phyloP scores from a whole-genome alignment of 1,284 basidiomycete genomes.

The Tilletia setariae region DNA sequence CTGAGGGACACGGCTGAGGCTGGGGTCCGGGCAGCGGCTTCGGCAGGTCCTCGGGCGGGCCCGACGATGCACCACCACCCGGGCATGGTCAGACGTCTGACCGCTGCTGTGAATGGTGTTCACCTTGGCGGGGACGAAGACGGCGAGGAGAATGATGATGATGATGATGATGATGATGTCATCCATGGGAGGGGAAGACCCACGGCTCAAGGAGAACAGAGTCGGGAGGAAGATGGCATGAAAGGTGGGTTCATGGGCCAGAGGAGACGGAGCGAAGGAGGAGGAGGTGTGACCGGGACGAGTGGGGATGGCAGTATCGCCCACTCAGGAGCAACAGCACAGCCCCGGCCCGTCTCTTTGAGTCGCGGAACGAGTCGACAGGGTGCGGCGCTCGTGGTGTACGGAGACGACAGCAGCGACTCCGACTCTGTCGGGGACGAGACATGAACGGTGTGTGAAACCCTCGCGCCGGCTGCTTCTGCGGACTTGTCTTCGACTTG shows the following conservation, averaged over 20 bases:
- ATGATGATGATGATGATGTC: not conserved
- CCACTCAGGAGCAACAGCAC: not conserved
- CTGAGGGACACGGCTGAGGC: slow-evolving; percentile 8
- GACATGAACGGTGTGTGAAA: not conserved
- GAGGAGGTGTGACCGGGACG: not conserved
- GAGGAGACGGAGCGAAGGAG: not conserved
- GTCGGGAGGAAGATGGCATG: not conserved
- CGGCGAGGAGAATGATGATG: not conserved
- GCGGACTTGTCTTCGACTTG: too few relatives aligned
- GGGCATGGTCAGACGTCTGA: not conserved
- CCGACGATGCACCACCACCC: slow-evolving; percentile 8
- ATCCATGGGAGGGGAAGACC: too few relatives aligned
- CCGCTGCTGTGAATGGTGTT: not conserved
- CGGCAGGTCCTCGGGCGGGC: not conserved
- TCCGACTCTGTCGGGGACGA: slow-evolving; percentile 11
- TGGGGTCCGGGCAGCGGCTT: not conserved
- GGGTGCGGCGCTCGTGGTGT: slow-evolving; percentile 46
- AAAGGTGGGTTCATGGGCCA: not conserved
- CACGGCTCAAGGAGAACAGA: not conserved
- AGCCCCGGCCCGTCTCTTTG: slow-evolving; percentile 8
- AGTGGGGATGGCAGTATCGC: not conserved
- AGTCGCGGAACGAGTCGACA: slow-evolving; percentile 3
- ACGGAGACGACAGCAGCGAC: slow-evolving; percentile 42
- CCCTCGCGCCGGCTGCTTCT: not conserved
- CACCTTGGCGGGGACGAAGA: not conserved